phyloP scores from a whole-genome alignment of 768 basidiomycete species.

The Leccinellum luteum region DNA sequence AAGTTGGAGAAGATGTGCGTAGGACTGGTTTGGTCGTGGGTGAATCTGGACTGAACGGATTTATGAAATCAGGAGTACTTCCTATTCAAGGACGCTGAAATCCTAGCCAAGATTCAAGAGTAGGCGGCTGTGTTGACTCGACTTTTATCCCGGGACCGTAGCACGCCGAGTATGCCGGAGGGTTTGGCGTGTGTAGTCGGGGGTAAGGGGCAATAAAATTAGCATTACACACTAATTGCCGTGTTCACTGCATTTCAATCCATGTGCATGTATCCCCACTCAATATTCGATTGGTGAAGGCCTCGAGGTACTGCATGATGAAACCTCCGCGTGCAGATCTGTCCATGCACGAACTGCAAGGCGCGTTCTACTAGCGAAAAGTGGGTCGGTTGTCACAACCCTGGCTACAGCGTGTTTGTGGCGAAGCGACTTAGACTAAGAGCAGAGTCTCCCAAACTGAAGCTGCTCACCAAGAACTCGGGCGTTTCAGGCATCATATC shows the following conservation, averaged over 20 bases:
- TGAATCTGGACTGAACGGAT: slow-evolving; percentile 8
- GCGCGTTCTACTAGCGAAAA: neutral
- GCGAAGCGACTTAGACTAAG: neutral
- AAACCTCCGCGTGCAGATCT: neutral
- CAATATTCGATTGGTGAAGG: slow-evolving; percentile 5
- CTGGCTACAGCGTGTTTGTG: slow-evolving; percentile 9
- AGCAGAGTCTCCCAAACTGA: neutral
- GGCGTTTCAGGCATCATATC: slow-evolving; percentile 1
- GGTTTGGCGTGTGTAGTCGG: neutral
- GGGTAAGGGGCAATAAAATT: neutral
- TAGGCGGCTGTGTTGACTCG: slow-evolving; percentile 36
- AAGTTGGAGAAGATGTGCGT: slow-evolving; percentile 93
- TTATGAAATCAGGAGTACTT: slow-evolving; percentile 71
- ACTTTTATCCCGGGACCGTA: neutral
- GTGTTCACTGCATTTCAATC: slow-evolving; percentile 28
- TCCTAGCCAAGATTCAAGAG: slow-evolving; percentile 95
- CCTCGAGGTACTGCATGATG: slow-evolving; percentile 2
- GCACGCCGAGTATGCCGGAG: neutral
- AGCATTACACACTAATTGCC: slow-evolving; percentile 19
- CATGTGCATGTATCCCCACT: slow-evolving; percentile 30
- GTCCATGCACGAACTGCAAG: slow-evolving; percentile 12
- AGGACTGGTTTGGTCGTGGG: neutral
- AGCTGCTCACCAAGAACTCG: neutral
- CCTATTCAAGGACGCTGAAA: slow-evolving; percentile 92
- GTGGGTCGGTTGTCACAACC: neutral